phyloP scores from a whole-genome alignment of 2,329 filamentous ascomycete genomes.

The Penicillium crustosum region DNA sequence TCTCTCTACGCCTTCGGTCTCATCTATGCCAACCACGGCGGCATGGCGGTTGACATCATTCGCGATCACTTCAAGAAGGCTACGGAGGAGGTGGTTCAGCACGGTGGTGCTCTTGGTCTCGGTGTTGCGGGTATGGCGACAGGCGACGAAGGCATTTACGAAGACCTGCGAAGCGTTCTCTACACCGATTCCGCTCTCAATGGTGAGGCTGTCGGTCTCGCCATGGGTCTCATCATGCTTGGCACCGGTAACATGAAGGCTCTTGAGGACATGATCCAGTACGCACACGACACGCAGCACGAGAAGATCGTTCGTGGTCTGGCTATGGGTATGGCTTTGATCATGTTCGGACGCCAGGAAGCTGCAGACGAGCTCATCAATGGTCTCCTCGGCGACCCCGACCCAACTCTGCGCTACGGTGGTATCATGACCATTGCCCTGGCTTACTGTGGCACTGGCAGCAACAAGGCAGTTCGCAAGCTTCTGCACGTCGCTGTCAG shows the following conservation, averaged over 20 bases:
- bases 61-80: conserved; percentile 52
- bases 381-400: conserved; percentile 86
- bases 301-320: conserved; percentile 98
- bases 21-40: conserved; percentile 96
- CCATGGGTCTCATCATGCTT: conserved; percentile 98
- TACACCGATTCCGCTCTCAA: conserved; percentile 95
- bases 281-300: conserved; percentile 95
- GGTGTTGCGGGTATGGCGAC: conserved; percentile 98
- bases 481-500: conserved; percentile 94
- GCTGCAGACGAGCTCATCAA: conserved; percentile 93
- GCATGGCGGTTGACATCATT: conserved; percentile 64
- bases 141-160: conserved; percentile 84
- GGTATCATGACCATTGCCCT: conserved; percentile 98
- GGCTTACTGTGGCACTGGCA: conserved; percentile 94
- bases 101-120: conserved; percentile 90
- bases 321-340: conserved; percentile 93
- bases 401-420: conserved; percentile 90
- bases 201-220: conserved; percentile 89
- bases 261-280: conserved; percentile 94
- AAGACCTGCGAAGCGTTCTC: conserved; percentile 82
- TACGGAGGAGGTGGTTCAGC: conserved; percentile 80
- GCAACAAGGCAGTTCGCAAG: conserved; percentile 97
- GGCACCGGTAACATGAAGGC: conserved; percentile 95
- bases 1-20: conserved; percentile 93
- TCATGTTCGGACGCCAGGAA: conserved; percentile 97